These are phyloP conservation scores for Plectosphaerella cucumerina DNA, from an alignment of 2,329 filamentous ascomycete species.

Conservation along the genomic window DNA sequence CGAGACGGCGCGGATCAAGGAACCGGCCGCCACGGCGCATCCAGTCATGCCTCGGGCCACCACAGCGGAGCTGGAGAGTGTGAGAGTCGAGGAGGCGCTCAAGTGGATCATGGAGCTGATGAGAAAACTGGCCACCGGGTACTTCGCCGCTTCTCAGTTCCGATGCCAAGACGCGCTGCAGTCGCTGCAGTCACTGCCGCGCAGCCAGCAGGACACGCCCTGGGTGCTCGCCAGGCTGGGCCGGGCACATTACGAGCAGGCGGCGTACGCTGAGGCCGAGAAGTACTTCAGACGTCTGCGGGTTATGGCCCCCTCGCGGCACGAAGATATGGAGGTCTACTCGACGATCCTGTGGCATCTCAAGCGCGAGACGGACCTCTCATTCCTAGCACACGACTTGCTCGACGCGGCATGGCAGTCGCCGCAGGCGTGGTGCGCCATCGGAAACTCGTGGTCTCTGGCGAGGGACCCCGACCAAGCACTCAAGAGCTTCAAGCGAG, in stretches of 20 bases:
- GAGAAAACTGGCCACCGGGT: slow-evolving; percentile 76
- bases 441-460: slow-evolving; percentile 93
- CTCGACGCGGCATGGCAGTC: slow-evolving; percentile 84
- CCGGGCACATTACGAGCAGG: slow-evolving; percentile 86
- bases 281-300: slow-evolving; percentile 79
- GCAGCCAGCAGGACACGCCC: slow-evolving; percentile 78
- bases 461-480: slow-evolving; percentile 93
- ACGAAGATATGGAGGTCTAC: slow-evolving; percentile 97
- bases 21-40: slow-evolving; percentile 20
- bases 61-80: slow-evolving; percentile 45
- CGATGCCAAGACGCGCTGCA: slow-evolving; percentile 74
- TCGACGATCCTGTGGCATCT: slow-evolving; percentile 99
- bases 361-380: slow-evolving; percentile 86
- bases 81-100: slow-evolving; percentile 71
- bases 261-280: slow-evolving; percentile 80
- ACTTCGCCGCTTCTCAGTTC: slow-evolving; percentile 74
- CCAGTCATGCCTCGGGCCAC: slow-evolving; percentile 25
- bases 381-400: slow-evolving; percentile 86
- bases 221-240: slow-evolving; percentile 92
- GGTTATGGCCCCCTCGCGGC: slow-evolving; percentile 71
- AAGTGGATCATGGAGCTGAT: slow-evolving; percentile 75
- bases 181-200: slow-evolving; percentile 66
- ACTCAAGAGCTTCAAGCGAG: slow-evolving; percentile 88
- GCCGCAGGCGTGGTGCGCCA: slow-evolving; percentile 91
- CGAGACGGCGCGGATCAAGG: slow-evolving; percentile 48